phyloP scores from a whole-genome alignment of 441 rosid genomes.

The Eruca vesicaria region DNA sequence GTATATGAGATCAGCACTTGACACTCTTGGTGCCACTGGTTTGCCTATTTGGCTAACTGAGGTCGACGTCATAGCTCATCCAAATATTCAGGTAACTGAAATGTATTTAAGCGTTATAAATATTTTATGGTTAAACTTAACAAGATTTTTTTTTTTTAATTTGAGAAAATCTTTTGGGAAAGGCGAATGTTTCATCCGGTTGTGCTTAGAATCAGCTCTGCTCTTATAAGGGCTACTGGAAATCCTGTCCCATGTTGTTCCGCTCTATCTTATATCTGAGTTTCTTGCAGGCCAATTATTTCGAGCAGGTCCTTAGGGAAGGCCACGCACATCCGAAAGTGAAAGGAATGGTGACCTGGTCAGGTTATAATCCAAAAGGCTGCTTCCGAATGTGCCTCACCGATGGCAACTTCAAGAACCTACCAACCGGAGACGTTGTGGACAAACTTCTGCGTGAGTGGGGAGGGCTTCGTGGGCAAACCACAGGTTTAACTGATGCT shows the following conservation, averaged over 20 bases:
- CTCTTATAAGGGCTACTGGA: too few relatives aligned
- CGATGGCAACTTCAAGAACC: constrained; percentile 35
- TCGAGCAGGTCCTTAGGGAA: constrained; percentile 54
- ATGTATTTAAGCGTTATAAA: neutral
- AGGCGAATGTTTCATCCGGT: neutral
- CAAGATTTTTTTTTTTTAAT: too few relatives aligned
- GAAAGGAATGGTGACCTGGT: constrained; percentile 43
- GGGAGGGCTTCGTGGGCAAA: constrained; percentile 23
- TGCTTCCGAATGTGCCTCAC: constrained; percentile 42
- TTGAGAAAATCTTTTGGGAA: neutral
- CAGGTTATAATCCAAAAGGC: constrained; percentile 29
- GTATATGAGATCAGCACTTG: constrained; percentile 64
- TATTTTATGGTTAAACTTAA: neutral
- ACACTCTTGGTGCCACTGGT: constrained; percentile 50
- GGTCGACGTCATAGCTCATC: constrained; percentile 44
- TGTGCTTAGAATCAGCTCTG: too few relatives aligned
- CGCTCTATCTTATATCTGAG: too few relatives aligned
- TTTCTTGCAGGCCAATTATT: constrained; percentile 34
- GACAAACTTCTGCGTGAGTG: constrained; percentile 53
- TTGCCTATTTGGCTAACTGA: constrained; percentile 76
- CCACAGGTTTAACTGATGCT: constrained; percentile 33
- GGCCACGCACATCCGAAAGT: constrained; percentile 48
- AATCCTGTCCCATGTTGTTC: too few relatives aligned
- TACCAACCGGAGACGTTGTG: constrained; percentile 45
- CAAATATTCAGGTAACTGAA: constrained; percentile 1